phyloP scores from a whole-genome alignment of 331 rosid genomes.

The Quercus tomentella region DNA sequence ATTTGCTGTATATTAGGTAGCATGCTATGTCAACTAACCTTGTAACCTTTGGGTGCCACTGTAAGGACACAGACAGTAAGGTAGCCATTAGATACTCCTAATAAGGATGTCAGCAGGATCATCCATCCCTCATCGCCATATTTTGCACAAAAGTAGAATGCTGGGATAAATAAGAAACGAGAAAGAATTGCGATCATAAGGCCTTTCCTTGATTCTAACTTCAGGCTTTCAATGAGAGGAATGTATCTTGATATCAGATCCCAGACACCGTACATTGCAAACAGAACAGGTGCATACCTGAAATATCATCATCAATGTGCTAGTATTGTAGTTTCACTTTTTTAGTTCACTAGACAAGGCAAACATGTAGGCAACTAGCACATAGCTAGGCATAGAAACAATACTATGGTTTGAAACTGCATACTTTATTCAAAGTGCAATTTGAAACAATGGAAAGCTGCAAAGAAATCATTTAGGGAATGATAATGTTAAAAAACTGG shows the following conservation, averaged over 20 bases:
- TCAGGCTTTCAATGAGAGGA: conserved; percentile 51
- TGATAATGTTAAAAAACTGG: too few species aligned
- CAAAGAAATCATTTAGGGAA: too few species aligned
- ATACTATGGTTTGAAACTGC: too few species aligned
- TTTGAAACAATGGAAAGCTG: background rate
- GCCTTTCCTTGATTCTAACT: conserved; percentile 60
- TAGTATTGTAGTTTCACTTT: background rate
- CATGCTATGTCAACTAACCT: conserved; percentile 26
- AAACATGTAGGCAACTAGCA: too few species aligned
- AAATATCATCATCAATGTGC: background rate
- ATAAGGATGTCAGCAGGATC: conserved; percentile 62
- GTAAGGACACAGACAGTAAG: conserved; percentile 82
- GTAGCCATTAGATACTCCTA: conserved; percentile 80
- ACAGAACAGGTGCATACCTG: conserved; percentile 72
- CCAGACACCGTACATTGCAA: conserved; percentile 48
- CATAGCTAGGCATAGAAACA: too few species aligned
- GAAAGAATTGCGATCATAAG: conserved; percentile 35
- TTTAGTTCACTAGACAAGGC: too few species aligned
- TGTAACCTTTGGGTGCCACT: conserved; percentile 73
- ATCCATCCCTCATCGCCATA: conserved; percentile 79
- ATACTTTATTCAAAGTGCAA: background rate
- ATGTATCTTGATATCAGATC: conserved; percentile 63
- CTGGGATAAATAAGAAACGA: conserved; percentile 61
- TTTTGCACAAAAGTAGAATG: conserved; percentile 68
- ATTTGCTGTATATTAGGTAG: background rate